phyloP scores from a whole-genome alignment of 192 early-diverging fungal genomes.

The Dimargaris cristalligena region DNA sequence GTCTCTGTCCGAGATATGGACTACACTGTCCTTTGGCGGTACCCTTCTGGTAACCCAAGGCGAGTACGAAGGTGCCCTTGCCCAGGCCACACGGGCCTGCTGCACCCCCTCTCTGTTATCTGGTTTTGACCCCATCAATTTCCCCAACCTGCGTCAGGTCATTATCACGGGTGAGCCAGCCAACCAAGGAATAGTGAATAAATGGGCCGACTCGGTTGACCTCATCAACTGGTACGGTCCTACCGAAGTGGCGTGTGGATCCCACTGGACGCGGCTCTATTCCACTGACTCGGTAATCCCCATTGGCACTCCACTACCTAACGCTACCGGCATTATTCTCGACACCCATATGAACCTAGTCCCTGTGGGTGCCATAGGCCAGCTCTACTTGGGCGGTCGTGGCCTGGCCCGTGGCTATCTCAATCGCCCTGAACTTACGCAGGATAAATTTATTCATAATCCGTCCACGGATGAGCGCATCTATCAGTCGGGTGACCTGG shows the following conservation, averaged over 20 bases:
- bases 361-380: constrained; percentile 18
- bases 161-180: background rate
- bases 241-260: background rate
- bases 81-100: background rate
- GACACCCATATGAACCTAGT: constrained; percentile 12
- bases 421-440: constrained; percentile 17
- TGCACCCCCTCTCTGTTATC: background rate
- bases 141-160: background rate
- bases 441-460: constrained; percentile 17
- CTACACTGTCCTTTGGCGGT: background rate
- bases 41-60: background rate
- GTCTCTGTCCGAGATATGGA: background rate
- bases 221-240: background rate
- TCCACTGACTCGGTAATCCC: background rate
- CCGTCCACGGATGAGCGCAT: constrained; percentile 15
- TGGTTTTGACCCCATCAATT: background rate
- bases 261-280: background rate
- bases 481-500: constrained; percentile 19
- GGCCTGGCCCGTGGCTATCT: constrained; percentile 22
- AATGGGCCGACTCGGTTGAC: background rate
- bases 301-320: constrained; percentile 14
- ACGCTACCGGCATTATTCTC: constrained; percentile 15
- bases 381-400: constrained; percentile 16
- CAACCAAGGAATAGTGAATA: background rate
- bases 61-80: background rate